phyloP scores from a whole-genome alignment of 2,329 filamentous ascomycete genomes.

The Venturia oleaginea region DNA sequence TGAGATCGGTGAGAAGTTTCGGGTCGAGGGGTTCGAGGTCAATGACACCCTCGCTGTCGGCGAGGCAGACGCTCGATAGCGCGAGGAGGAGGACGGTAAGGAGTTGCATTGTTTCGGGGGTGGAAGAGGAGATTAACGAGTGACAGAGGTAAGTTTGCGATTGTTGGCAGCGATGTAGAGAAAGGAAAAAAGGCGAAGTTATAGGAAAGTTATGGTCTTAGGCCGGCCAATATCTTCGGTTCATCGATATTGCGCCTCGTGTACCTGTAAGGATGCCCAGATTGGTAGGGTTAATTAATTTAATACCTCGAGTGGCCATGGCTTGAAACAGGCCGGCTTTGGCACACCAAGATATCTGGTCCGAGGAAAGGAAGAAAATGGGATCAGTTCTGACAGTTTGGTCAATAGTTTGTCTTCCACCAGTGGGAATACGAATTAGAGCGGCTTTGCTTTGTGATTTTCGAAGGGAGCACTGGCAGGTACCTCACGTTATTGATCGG shows the following conservation, averaged over 20 bases:
- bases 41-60: background rate
- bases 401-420: too few species aligned
- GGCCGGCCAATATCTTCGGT: background rate
- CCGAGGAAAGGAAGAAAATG: background rate
- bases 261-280: background rate
- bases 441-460: too few species aligned
- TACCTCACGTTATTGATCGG: background rate
- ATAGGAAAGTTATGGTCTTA: background rate
- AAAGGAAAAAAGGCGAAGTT: background rate
- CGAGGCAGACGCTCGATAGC: background rate
- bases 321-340: background rate
- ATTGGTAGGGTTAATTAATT: background rate
- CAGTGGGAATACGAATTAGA: too few species aligned
- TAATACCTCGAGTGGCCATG: background rate
- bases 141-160: background rate
- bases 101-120: slow-evolving; percentile 1
- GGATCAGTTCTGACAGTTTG: too few species aligned
- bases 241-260: background rate
- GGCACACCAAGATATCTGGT: background rate
- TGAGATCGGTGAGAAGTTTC: slow-evolving; percentile 6
- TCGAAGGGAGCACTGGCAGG: too few species aligned
- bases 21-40: background rate
- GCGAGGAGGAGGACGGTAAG: background rate
- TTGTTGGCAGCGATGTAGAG: background rate
- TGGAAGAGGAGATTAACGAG: background rate